Evolutionary conservation across 129 eudicot genomes (phyloP).

Genomic region (Flaveria brownii): DNA sequence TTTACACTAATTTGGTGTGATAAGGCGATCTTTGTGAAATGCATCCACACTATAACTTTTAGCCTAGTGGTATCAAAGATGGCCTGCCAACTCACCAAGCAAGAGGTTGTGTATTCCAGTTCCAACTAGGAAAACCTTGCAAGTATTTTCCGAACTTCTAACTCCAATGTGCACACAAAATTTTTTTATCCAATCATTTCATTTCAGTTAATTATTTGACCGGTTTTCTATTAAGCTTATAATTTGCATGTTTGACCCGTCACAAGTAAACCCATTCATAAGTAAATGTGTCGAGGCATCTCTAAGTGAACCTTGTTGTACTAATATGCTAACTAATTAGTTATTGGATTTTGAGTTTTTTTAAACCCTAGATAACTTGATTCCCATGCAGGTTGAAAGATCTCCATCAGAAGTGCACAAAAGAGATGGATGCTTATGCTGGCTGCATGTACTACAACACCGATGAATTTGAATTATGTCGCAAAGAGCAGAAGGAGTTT

Average conservation of each 20-base stretch:
- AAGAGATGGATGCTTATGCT: constrained; percentile 79
- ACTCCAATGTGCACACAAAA: neutral
- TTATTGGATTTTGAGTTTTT: neutral
- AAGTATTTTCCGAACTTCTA: no score
- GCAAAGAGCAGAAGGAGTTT: constrained; percentile 77
- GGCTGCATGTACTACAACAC: constrained; percentile 95
- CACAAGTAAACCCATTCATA: neutral
- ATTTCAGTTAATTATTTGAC: neutral
- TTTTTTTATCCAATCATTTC: neutral
- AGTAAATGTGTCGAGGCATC: neutral
- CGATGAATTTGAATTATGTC: constrained; percentile 84
- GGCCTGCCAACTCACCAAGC: no score
- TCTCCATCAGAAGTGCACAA: constrained; percentile 78
- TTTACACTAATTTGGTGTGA: no score
- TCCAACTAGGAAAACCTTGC: no score
- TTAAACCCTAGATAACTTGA: constrained; percentile 7
- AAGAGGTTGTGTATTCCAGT: no score
- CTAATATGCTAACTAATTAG: neutral
- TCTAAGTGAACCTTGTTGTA: neutral
- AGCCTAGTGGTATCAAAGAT: no score
- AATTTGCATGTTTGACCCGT: neutral
- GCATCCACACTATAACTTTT: neutral
- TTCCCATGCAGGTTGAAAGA: constrained; percentile 65
- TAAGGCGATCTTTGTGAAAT: neutral
- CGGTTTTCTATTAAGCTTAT: neutral